Evolutionary conservation across 768 basidiomycete species (phyloP), one percentile per base, ranked within the genome.

Genomic region (Botryobasidium botryosum): DNA sequence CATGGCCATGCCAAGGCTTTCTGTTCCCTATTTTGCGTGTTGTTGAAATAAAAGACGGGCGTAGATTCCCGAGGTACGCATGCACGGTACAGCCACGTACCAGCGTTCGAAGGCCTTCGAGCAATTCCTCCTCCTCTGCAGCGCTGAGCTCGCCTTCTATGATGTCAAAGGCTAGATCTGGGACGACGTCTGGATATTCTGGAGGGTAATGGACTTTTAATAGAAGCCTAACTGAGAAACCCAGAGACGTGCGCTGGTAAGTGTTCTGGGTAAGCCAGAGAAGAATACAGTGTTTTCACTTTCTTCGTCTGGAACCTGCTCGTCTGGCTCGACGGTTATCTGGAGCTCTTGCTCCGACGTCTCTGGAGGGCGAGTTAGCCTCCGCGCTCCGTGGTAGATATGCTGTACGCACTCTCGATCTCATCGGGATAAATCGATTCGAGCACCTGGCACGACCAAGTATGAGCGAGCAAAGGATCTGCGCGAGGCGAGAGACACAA

Each of bases 391-490:
- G 37, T 31, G 17, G 57, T 5, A 24, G n/a, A 37, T 15, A 6
- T 18, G 55, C 52, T 55, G 53, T 51, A 82, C 88, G 58, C 66
- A 94, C 91, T 82, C 56, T 79, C 72, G 47, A 94, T 67, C 61
- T 97, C 92, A 52, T 85, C 79, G 4, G 92, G 87, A 61, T 92
- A 97, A 60, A 97, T 97, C 2, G 87, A 79, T 64, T 92, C 88
- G 53, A 96, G 71, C 23, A 94, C 88, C 82, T 92, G 40, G 13
- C 26, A 51, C 28, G n/a, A n/a, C n/a, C n/a, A n/a, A n/a, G n/a
- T n/a, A 24, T 39, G 32, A 31, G 45, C 45, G 35, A 43, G 47
- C 46, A 35, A 35, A 51, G 44, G 49, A 51, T 32, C 38, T 27
- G 23, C 33, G n/a, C 4, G 33, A 46, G 1, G 2, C 15, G 21